Percentiles rank a stretch among this genome's conserved stretches.
phyloP scores from a whole-genome alignment of 768 basidiomycete species.

The Mycena epipterygia region DNA sequence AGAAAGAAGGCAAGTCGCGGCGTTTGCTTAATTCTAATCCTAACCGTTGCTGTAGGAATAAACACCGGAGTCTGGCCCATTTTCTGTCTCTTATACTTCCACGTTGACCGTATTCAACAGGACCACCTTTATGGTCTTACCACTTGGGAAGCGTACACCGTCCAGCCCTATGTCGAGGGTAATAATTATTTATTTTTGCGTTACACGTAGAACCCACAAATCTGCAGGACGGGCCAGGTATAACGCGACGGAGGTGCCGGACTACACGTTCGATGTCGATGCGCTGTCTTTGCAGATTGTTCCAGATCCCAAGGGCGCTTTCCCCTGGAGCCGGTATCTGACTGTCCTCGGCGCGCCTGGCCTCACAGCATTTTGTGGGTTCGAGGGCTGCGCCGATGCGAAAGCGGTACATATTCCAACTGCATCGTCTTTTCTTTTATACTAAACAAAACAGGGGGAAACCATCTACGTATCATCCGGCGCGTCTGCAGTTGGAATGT shows the following conservation, averaged over 20 bases:
- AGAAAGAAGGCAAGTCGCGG: slow-evolving; percentile 38
- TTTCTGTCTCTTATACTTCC: neutral
- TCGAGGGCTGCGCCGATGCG: slow-evolving; percentile 40
- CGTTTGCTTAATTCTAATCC: neutral
- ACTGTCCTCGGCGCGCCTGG: slow-evolving; percentile 43
- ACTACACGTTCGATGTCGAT: slow-evolving; percentile 41
- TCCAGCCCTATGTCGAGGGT: slow-evolving; percentile 40
- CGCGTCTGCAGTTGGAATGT: slow-evolving; percentile 42
- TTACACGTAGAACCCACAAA: neutral
- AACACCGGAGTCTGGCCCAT: slow-evolving; percentile 5
- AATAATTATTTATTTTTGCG: neutral
- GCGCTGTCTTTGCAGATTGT: slow-evolving; percentile 37
- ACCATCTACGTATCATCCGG: slow-evolving; percentile 43
- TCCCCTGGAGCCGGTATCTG: slow-evolving; percentile 37
- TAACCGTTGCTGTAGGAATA: slow-evolving; percentile 5
- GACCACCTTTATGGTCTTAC: slow-evolving; percentile 48
- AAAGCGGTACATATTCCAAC: slow-evolving; percentile 23
- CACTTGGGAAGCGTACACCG: slow-evolving; percentile 40
- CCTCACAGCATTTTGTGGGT: slow-evolving; percentile 45
- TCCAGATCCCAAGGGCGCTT: slow-evolving; percentile 40
- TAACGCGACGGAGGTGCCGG: slow-evolving; percentile 29
- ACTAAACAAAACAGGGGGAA: slow-evolving; percentile 34
- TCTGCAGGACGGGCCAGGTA: slow-evolving; percentile 34
- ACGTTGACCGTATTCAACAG: slow-evolving; percentile 35
- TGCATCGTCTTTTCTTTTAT: neutral